A percentile compares a stretch with the other conserved stretches of the same genome.
Conservation (phyloP, 805 yeast genomes). For the Kodamaea leandrae region DNA sequence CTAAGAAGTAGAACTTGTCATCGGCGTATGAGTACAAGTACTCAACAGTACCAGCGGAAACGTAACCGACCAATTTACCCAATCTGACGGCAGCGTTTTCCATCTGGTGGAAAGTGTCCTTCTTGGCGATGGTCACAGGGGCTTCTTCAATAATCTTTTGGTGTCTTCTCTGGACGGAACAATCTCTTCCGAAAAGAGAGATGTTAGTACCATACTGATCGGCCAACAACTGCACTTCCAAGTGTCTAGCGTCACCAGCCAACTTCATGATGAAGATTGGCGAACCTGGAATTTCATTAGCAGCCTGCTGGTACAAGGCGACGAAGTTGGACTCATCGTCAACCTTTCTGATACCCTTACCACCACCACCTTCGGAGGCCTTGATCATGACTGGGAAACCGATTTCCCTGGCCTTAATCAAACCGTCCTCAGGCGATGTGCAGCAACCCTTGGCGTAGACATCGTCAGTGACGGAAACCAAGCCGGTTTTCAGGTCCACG, state of each 20-base stretch:
- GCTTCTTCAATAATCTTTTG: conserved; percentile 99
- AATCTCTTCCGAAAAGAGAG: conserved; percentile 96
- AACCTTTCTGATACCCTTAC: conserved; percentile 98
- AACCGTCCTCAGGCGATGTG: conserved; percentile 81
- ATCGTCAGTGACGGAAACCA: conserved; percentile 86
- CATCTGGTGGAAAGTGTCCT: conserved; percentile 84
- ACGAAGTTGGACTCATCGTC: conserved; percentile 77
- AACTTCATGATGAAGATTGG: conserved; percentile 97
- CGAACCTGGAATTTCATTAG: conserved; percentile 97
- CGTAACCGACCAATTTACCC: conserved; percentile 96
- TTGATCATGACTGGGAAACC: conserved; percentile 99
- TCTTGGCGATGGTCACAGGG: conserved; percentile 92
- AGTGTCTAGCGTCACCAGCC: conserved; percentile 96
- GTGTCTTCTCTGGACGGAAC: conserved; percentile 99
- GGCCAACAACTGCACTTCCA: conserved; percentile 96
- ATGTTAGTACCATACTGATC: conserved; percentile 98
- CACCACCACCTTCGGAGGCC: conserved; percentile 99
- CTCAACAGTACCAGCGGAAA: conserved; percentile 98
- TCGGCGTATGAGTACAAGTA: conserved; percentile 92
- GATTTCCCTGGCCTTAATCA: conserved; percentile 75
- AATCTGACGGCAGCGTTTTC: conserved; percentile 96
- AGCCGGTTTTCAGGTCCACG: conserved; percentile 63
- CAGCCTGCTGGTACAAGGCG: conserved; percentile 84
- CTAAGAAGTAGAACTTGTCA: conserved; percentile 93
- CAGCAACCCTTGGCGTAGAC: conserved; percentile 89